Percentiles rank a stretch among this genome's conserved stretches.
These are phyloP conservation scores for Sarocladiaceae sp. DNA, from an alignment of 2,329 filamentous ascomycete genomes.

Conservation along the genomic window DNA sequence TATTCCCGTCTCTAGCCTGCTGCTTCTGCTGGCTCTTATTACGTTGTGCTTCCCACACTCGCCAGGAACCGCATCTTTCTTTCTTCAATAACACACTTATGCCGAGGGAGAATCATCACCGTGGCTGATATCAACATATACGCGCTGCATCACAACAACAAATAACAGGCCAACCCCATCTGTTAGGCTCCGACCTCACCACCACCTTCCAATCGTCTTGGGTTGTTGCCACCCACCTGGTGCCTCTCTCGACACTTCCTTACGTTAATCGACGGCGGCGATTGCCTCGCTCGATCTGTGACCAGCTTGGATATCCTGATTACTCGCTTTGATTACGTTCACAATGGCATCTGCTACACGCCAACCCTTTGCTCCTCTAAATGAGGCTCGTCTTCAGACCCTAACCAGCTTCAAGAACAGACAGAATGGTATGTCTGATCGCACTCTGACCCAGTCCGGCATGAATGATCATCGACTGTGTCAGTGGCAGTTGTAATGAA, in stretches of 20 bases:
- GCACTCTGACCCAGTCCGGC: background rate
- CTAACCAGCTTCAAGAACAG: slow-evolving; percentile 72
- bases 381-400: slow-evolving; percentile 61
- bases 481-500: slow-evolving; percentile 6
- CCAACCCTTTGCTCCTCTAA: slow-evolving; percentile 70
- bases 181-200: no score
- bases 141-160: no score
- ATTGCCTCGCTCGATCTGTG: slow-evolving; percentile 1
- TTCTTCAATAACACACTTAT: background rate
- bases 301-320: background rate
- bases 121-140: background rate
- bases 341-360: slow-evolving; percentile 52
- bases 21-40: background rate
- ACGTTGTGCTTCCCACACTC: background rate
- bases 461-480: background rate
- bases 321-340: slow-evolving; percentile 5
- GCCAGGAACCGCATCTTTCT: background rate
- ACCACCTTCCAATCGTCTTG: no score
- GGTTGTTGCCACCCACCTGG: no score
- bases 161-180: no score
- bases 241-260: slow-evolving; percentile 12
- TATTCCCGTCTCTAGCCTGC: background rate
- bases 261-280: background rate
- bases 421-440: slow-evolving; percentile 58
- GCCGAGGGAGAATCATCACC: background rate